Conservation (phyloP, 1,139 yeast genomes). For the Suhomyces kunorum region DNA sequence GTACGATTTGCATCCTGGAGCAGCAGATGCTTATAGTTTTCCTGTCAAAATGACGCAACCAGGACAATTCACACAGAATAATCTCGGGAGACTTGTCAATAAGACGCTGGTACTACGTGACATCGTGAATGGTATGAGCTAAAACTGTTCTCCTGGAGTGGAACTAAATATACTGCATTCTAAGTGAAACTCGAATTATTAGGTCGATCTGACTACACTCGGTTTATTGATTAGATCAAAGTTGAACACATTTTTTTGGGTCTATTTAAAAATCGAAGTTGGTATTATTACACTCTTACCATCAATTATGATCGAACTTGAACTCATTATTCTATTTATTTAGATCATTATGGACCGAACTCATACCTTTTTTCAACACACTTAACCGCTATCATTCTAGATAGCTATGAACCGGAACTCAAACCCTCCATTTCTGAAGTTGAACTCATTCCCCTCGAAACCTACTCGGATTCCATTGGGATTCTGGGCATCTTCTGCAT, state of each 20-base stretch:
- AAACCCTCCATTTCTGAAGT: conserved; percentile 34
- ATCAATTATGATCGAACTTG: no score
- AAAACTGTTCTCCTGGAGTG: neutral
- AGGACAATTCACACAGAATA: neutral
- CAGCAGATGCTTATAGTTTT: conserved; percentile 38
- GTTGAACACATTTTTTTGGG: no score
- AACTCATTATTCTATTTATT: no score
- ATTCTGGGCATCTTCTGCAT: conserved; percentile 8
- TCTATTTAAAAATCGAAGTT: no score
- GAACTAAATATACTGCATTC: no score
- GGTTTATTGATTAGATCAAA: no score
- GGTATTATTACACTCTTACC: no score
- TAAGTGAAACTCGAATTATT: no score
- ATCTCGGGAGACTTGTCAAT: conserved; percentile 19
- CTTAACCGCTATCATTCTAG: no score
- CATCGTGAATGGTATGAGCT: conserved; percentile 22
- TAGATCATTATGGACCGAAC: no score
- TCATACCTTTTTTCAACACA: no score
- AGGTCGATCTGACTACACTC: no score
- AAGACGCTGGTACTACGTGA: conserved; percentile 28
- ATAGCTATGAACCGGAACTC: conserved; percentile 44
- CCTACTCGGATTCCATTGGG: conserved; percentile 14
- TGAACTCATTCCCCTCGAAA: conserved; percentile 22
- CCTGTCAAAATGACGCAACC: conserved; percentile 6
- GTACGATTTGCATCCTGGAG: conserved; percentile 50